phyloP scores from a whole-genome alignment of 352 stramenopile species.

The Phytopythium litorale region DNA sequence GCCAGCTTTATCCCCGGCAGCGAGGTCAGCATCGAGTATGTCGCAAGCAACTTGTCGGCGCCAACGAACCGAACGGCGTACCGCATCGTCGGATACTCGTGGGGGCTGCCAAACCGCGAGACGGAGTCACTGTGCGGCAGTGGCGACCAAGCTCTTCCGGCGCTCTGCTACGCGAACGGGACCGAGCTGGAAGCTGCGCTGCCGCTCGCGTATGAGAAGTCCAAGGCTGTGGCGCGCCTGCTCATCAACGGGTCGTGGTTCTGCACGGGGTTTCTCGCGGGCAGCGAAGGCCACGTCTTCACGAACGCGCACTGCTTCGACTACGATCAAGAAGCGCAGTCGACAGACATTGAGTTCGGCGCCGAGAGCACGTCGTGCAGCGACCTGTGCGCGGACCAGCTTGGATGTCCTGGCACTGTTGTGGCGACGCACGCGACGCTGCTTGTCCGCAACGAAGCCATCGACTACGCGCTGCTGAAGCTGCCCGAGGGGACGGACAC shows the following conservation, averaged over 20 bases:
- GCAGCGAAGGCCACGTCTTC: slow-evolving; percentile 60
- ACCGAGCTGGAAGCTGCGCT: slow-evolving; percentile 17
- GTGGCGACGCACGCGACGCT: slow-evolving; percentile 42
- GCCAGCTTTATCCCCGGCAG: slow-evolving; percentile 38
- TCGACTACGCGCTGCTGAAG: slow-evolving; percentile 62
- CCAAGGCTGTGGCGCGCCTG: slow-evolving; percentile 49
- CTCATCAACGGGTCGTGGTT: slow-evolving; percentile 44
- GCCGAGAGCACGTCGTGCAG: slow-evolving; percentile 48
- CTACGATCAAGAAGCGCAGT: slow-evolving; percentile 15
- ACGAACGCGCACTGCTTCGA: slow-evolving; percentile 72
- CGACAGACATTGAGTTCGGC: slow-evolving; percentile 55
- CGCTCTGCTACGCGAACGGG: slow-evolving; percentile 40
- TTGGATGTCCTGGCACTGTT: slow-evolving; percentile 42
- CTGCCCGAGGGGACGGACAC: slow-evolving; percentile 32
- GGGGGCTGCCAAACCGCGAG: slow-evolving; percentile 28
- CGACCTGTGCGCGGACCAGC: slow-evolving; percentile 32
- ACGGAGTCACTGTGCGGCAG: slow-evolving; percentile 45
- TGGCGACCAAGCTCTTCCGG: slow-evolving; percentile 44
- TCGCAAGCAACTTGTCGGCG: slow-evolving; percentile 8
- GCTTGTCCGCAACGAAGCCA: slow-evolving; percentile 24
- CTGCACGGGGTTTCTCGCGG: slow-evolving; percentile 63
- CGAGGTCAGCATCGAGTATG: slow-evolving; percentile 44
- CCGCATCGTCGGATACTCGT: slow-evolving; percentile 37
- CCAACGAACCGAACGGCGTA: slow-evolving; percentile 19
- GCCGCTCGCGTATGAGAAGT: slow-evolving; percentile 34